Percentiles rank a stretch among this genome's conserved stretches.
These are phyloP conservation scores for Chlamydomonas sp. DNA, from an alignment of 139 green algal species.

Conservation along the genomic window DNA sequence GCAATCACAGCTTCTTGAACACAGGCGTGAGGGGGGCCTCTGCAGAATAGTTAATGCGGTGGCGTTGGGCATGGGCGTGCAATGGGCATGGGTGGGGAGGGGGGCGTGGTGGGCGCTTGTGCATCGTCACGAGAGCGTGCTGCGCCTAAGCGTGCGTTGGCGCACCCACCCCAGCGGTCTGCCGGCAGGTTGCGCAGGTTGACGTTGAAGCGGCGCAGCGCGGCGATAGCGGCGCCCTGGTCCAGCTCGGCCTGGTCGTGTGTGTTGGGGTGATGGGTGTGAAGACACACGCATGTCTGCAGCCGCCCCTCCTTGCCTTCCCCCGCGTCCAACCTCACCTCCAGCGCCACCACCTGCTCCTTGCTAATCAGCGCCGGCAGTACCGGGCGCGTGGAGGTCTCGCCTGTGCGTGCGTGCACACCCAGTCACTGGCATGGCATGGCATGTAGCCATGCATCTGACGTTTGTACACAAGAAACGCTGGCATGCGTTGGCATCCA, in stretches of 20 bases:
- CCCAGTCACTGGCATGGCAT: background rate
- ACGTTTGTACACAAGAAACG: background rate
- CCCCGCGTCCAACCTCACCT: too few species aligned
- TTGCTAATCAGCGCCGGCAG: constrained; percentile 52
- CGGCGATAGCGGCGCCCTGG: constrained; percentile 49
- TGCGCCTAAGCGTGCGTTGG: too few species aligned
- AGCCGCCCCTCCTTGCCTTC: too few species aligned
- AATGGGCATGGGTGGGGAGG: too few species aligned
- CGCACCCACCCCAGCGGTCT: constrained; percentile 63
- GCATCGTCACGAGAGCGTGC: too few species aligned
- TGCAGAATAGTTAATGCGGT: too few species aligned
- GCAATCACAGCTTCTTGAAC: constrained; percentile 83
- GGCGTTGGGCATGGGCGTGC: too few species aligned
- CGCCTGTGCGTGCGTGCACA: background rate
- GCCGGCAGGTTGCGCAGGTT: constrained; percentile 50
- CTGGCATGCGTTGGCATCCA: too few species aligned
- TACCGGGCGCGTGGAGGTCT: constrained; percentile 12
- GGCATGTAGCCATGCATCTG: background rate
- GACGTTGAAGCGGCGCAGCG: constrained; percentile 77
- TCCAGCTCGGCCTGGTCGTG: constrained; percentile 76
- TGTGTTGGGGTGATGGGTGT: background rate
- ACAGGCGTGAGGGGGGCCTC: constrained; percentile 66
- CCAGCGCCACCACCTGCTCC: constrained; percentile 54
- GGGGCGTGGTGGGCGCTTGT: too few species aligned
- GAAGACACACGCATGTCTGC: too few species aligned